Conservation (phyloP, 192 early-diverging fungal species). For the Coemansia sp. region DNA sequence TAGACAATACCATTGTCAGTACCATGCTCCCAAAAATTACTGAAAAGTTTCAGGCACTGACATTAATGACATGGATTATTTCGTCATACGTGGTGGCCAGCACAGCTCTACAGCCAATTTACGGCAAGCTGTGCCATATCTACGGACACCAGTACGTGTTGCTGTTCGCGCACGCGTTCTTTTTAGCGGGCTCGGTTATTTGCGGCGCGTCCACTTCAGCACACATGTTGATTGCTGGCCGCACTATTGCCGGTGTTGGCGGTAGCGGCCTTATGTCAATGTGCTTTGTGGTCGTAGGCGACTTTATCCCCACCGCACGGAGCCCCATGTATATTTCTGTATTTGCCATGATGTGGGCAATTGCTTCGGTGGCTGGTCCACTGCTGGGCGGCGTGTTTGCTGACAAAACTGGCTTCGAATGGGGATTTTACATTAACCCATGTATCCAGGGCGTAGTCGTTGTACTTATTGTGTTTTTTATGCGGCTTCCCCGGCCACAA, state of each 20-base stretch:
- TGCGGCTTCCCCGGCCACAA: conserved; percentile 40
- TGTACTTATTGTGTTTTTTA: conserved; percentile 40
- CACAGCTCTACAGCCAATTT: conserved; percentile 76
- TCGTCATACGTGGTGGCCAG: conserved; percentile 63
- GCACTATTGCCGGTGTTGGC: conserved; percentile 66
- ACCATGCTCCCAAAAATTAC: conserved; percentile 61
- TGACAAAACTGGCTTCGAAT: conserved; percentile 51
- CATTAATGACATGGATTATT: conserved; percentile 73
- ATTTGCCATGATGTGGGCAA: conserved; percentile 57
- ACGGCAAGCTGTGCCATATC: conserved; percentile 77
- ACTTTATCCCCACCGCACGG: conserved; percentile 59
- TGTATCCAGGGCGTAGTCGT: conserved; percentile 49
- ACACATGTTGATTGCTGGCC: conserved; percentile 66
- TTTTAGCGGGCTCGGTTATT: conserved; percentile 55
- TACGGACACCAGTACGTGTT: conserved; percentile 67
- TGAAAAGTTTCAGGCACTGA: conserved; percentile 58
- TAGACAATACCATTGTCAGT: conserved; percentile 66
- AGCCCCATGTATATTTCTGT: conserved; percentile 61
- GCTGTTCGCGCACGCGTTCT: conserved; percentile 54
- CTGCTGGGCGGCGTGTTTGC: conserved; percentile 60
- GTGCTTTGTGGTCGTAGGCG: conserved; percentile 65
- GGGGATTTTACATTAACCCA: conserved; percentile 62
- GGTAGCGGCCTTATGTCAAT: conserved; percentile 65
- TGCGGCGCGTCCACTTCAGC: conserved; percentile 58
- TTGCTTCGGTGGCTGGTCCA: conserved; percentile 60